phyloP scores from a whole-genome alignment of 202 grass and related monocot species.

The Panicum virgatum region DNA sequence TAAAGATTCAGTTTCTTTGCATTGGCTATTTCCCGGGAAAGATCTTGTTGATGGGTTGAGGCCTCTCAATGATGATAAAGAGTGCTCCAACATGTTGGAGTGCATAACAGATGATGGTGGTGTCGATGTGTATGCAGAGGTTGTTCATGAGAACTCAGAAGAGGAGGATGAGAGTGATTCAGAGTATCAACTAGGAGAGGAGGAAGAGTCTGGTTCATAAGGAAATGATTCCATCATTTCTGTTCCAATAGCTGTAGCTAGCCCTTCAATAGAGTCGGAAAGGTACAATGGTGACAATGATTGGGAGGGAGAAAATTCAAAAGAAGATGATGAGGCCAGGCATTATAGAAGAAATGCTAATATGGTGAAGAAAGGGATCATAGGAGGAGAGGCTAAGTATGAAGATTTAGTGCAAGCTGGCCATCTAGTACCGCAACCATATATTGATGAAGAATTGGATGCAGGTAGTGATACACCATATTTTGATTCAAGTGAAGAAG shows the following conservation, averaged over 20 bases:
- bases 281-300: not conserved
- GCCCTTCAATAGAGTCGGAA: not conserved
- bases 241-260: not conserved
- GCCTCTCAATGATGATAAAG: not conserved
- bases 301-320: not conserved
- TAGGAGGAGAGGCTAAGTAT: not conserved
- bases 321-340: not conserved
- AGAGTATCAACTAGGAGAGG: not conserved
- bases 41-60: not conserved
- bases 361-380: not conserved
- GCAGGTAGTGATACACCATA: too few relatives aligned
- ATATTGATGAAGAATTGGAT: too few relatives aligned
- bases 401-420: not conserved
- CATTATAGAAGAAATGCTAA: not conserved
- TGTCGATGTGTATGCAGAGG: not conserved
- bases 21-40: not conserved
- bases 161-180: not conserved
- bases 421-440: not conserved
- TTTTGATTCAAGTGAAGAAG: too few relatives aligned
- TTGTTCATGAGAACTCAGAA: not conserved
- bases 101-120: not conserved
- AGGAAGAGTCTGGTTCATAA: not conserved
- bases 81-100: not conserved
- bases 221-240: not conserved
- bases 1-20: not conserved